Conservation (phyloP, 345 rosid genomes). For the Draba incana region DNA sequence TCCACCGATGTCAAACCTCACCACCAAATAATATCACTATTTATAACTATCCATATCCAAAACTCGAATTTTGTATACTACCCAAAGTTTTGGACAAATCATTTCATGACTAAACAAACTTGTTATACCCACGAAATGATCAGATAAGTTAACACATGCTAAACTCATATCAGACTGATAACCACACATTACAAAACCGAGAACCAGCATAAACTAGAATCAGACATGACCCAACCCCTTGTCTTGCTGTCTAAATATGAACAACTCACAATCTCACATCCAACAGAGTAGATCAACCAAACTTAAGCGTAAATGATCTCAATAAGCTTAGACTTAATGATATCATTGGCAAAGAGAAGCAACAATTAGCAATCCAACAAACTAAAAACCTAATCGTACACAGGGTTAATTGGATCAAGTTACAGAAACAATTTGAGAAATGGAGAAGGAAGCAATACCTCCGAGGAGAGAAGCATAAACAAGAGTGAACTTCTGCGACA, state of each 20-base stretch:
- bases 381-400: no score
- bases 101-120: neutral
- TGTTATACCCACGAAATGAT: neutral
- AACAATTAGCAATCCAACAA: neutral
- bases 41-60: neutral
- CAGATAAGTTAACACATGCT: neutral
- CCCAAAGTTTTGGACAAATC: neutral
- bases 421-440: no score
- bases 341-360: neutral
- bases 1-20: conserved; percentile 5
- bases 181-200: conserved; percentile 1
- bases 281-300: no score
- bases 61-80: neutral
- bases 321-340: no score
- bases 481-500: conserved; percentile 45
- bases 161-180: no score
- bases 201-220: no score
- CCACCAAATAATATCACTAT: neutral
- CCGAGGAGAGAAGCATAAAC: conserved; percentile 55
- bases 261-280: neutral
- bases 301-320: no score
- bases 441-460: conserved; percentile 43
- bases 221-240: neutral
- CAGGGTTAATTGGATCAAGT: no score
- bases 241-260: neutral